Conservation (phyloP, 2,329 filamentous ascomycete genomes). For the Neophaeococcomyces aloes region DNA sequence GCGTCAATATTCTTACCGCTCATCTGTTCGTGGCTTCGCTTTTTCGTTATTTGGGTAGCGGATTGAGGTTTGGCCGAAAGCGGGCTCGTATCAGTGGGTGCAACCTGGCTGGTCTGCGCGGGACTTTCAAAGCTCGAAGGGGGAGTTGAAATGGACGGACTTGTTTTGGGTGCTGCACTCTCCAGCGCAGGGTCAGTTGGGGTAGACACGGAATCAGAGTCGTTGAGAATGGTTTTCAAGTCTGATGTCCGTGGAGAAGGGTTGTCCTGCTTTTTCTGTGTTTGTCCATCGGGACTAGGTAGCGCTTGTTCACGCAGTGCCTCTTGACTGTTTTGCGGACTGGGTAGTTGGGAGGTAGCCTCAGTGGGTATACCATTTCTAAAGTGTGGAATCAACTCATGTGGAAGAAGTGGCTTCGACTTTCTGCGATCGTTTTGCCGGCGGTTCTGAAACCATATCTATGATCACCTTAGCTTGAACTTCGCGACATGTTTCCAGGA, state of each 20-base stretch:
- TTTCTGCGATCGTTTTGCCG: slow-evolving; percentile 87
- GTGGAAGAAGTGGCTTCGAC: slow-evolving; percentile 67
- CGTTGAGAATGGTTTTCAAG: not conserved
- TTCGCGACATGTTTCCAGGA: slow-evolving; percentile 12
- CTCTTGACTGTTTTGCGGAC: slow-evolving; percentile 4
- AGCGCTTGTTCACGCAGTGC: not conserved
- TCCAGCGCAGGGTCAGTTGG: not conserved
- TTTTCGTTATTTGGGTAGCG: slow-evolving; percentile 9
- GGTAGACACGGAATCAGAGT: not conserved
- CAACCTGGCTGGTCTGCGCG: not conserved
- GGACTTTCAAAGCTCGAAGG: slow-evolving; percentile 13
- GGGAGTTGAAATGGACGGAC: slow-evolving; percentile 9
- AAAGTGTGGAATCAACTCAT: slow-evolving; percentile 51
- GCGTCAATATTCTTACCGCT: slow-evolving; percentile 21
- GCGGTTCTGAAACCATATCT: slow-evolving; percentile 98
- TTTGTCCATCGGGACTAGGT: not conserved
- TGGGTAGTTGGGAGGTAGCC: slow-evolving; percentile 3
- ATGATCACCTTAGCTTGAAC: slow-evolving; percentile 21
- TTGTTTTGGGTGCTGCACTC: not conserved
- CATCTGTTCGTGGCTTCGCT: slow-evolving; percentile 19
- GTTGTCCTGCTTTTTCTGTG: not conserved
- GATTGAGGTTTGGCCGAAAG: slow-evolving; percentile 6
- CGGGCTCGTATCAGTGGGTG: slow-evolving; percentile 1
- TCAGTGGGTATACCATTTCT: slow-evolving; percentile 6
- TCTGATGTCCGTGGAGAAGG: not conserved